Conservation (phyloP, 331 rosid species). For the Cydonia oblonga region DNA sequence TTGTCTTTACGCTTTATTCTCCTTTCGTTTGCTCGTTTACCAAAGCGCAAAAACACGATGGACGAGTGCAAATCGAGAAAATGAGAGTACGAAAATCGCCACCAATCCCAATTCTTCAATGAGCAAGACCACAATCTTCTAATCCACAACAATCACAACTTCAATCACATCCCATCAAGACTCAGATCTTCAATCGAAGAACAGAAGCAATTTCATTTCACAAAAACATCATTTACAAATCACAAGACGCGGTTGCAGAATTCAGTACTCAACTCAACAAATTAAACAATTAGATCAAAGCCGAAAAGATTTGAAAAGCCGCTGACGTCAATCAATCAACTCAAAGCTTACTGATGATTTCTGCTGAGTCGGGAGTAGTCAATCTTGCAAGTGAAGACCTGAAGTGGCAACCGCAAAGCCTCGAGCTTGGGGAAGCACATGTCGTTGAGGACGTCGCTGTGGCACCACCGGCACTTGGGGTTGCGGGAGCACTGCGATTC, state of each 20-base stretch:
- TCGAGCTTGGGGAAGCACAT: constrained; percentile 62
- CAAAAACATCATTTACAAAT: not conserved
- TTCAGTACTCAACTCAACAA: not conserved
- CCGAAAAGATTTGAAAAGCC: not conserved
- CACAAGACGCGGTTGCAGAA: not conserved
- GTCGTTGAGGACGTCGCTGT: constrained; percentile 61
- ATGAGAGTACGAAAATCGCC: not conserved
- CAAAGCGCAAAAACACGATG: not conserved
- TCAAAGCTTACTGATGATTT: not conserved
- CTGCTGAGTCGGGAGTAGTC: not conserved
- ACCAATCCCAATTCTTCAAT: not conserved
- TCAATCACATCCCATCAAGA: not conserved
- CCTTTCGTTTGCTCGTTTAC: not conserved
- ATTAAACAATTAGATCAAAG: not conserved
- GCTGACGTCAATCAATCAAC: not conserved
- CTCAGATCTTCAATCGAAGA: not conserved
- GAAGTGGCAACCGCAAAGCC: constrained; percentile 64
- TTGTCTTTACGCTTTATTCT: not conserved
- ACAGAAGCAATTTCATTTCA: not conserved
- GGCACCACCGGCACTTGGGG: constrained; percentile 77
- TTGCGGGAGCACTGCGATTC: constrained; percentile 48
- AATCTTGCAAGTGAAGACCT: constrained; percentile 66
- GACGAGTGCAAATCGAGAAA: not conserved
- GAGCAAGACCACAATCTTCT: not conserved
- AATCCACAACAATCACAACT: not conserved